phyloP scores from a whole-genome alignment of 345 rosid genomes.

The Rhodamnia argentea region DNA sequence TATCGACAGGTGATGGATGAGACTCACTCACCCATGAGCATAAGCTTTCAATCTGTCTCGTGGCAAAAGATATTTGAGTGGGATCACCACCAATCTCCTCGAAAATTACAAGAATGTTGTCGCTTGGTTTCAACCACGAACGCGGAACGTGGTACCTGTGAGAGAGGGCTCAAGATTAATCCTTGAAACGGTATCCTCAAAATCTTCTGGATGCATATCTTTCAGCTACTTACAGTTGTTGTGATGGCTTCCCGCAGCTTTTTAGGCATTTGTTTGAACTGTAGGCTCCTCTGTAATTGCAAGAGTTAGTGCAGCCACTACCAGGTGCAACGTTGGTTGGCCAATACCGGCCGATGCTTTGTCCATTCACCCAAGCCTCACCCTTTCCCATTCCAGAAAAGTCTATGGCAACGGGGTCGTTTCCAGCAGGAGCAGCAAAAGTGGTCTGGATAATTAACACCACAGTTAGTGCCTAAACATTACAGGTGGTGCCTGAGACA shows the following conservation, averaged over 20 bases:
- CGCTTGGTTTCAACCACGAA: slow-evolving; percentile 66
- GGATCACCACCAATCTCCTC: slow-evolving; percentile 94
- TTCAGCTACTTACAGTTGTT: slow-evolving; percentile 53
- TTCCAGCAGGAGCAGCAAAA: slow-evolving; percentile 60
- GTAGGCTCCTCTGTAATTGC: slow-evolving; percentile 74
- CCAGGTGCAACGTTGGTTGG: slow-evolving; percentile 42
- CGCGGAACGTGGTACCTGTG: slow-evolving; percentile 88
- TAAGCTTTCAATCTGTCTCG: slow-evolving; percentile 34
- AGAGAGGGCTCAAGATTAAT: background rate
- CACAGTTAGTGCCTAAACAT: background rate
- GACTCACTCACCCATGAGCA: slow-evolving; percentile 66
- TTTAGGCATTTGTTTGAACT: slow-evolving; percentile 63
- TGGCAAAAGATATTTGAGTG: slow-evolving; percentile 44
- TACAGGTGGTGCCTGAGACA: background rate
- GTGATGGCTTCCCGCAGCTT: slow-evolving; percentile 86
- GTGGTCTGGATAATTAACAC: slow-evolving; percentile 37
- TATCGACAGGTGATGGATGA: slow-evolving; percentile 64
- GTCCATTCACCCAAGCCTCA: slow-evolving; percentile 95
- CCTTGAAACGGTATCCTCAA: background rate
- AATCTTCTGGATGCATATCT: background rate
- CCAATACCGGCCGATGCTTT: slow-evolving; percentile 96
- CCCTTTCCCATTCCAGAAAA: slow-evolving; percentile 92
- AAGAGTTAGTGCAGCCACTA: slow-evolving; percentile 53
- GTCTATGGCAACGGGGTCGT: slow-evolving; percentile 70
- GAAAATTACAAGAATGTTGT: slow-evolving; percentile 70